Percentiles rank a stretch among this genome's conserved stretches.
These are phyloP conservation scores for Macroventuria anomochaeta DNA, from an alignment of 2,329 filamentous ascomycete species.

Conservation along the genomic window DNA sequence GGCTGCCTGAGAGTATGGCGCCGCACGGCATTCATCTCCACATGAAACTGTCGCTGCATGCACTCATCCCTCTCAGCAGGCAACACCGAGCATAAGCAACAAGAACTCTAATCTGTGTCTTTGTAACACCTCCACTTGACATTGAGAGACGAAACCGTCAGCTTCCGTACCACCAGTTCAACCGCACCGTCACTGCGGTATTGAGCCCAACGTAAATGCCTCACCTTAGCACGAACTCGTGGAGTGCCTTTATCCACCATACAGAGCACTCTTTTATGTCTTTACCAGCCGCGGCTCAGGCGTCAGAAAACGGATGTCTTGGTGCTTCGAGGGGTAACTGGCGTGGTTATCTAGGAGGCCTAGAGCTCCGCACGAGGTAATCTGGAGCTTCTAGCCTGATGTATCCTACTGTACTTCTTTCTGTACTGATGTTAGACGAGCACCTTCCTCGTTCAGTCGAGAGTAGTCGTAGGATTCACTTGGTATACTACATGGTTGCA, in stretches of 20 bases:
- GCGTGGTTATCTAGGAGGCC: slow-evolving; percentile 6
- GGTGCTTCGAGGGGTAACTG: slow-evolving; percentile 5
- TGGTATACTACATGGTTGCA: slow-evolving; percentile 11
- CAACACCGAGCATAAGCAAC: slow-evolving; percentile 5
- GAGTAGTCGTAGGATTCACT: slow-evolving; percentile 6
- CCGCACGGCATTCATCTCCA: slow-evolving; percentile 11
- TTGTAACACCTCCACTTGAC: slow-evolving; percentile 4
- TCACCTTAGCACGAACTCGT: slow-evolving; percentile 14
- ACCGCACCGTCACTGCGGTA: slow-evolving; percentile 2
- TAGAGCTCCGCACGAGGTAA: slow-evolving; percentile 6
- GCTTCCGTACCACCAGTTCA: slow-evolving; percentile 9
- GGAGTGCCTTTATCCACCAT: slow-evolving; percentile 16
- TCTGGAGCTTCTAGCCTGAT: slow-evolving; percentile 6
- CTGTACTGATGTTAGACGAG: slow-evolving; percentile 8
- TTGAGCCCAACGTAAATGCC: slow-evolving; percentile 19
- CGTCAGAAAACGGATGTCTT: slow-evolving; percentile 14
- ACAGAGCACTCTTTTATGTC: slow-evolving; percentile 1
- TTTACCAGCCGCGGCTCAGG: slow-evolving; percentile 9
- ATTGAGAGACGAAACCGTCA: not conserved
- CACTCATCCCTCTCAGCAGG: not conserved
- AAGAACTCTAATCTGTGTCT: slow-evolving; percentile 5
- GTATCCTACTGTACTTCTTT: slow-evolving; percentile 3
- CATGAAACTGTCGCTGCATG: slow-evolving; percentile 9
- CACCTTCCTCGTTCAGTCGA: slow-evolving; percentile 19
- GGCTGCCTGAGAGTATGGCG: slow-evolving; percentile 9